Evolutionary conservation across 2,329 filamentous ascomycete genomes (phyloP), one percentile per base, ranked within the genome.

Genomic region (Ophiostoma sp.): DNA sequence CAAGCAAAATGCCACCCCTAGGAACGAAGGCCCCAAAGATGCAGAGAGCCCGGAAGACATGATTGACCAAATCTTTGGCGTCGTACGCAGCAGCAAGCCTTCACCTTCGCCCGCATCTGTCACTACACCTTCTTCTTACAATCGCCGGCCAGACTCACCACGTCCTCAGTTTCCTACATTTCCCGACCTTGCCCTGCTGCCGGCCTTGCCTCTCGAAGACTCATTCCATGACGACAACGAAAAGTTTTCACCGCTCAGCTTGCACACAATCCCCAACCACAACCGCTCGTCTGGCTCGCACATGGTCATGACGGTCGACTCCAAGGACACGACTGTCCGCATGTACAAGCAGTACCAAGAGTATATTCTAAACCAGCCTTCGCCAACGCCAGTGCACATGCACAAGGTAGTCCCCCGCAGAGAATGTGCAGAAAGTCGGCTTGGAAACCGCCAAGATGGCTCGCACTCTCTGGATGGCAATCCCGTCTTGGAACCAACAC

Each of bases 301-400:
- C 8, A 60, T 67, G 39, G 68, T 35, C 7, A 60, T 57, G 54
- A 69, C 70, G 11, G 64, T 74, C 0, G 73, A 76, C 23, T 73
- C 70, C 4, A 76, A 76, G 4, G 75, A 71, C 27, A 79, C 75
- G 62, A 79, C 77, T 0, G 76, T 79, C 3, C 75, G 74, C 17
- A 77, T 80, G 15, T 76, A 79, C 68, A 75, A 74, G 2, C 76
- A 79, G 66, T 78, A 79, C 71, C 72, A 75, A 7, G 69, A 72
- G 5, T 70, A 73, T 5, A 62, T 67, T 71, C 68, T 71, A 23
- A 48, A 52, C 65, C 65, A 67, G 65, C 65, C 65, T 6, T 67
- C 65, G 3, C 65, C 65, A 5, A 48, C 65, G 13, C 65, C 65
- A 23, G 66, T 31, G 31, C n/a, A 67, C 23, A 48, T 65, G 17